Evolutionary conservation across 108 stramenopile species (phyloP), one percentile per base, ranked within the genome.

Genomic region (Nitzschia sp.): DNA sequence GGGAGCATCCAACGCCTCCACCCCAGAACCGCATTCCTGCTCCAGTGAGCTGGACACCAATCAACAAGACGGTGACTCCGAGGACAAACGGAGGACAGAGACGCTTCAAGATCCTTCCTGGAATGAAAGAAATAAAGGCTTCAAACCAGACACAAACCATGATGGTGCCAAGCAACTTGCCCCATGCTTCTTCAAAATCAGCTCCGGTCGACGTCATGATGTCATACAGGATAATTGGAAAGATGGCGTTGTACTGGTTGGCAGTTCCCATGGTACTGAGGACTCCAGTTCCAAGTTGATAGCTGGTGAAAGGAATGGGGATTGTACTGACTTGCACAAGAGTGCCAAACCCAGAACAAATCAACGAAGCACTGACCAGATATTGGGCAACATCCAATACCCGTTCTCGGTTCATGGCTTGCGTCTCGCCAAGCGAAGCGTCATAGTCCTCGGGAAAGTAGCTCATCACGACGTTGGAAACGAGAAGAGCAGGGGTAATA

Each of bases 261-360:
- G 80, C 75, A 8, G 80, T 81, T 2, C 78, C 80, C 77, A 81
- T 81, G 38, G 76, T 75, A 16, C 70, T 67, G 5, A 82, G 38
- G 21, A 82, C 64, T 19, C 78, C 81, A 17, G 81, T 80, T 65
- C 80, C 80, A 29, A 82, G 65, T 36, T 66, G 44, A 60, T 71
- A 76, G 36, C 32, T 30, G 13, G 75, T 82, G 13, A 41, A 47
- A 28, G 77, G 78, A 54, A 82, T 82, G 46, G 48, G 64, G 54
- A 75, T 63, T 30, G 53, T 58, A 25, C 34, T 30, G 19, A 82
- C 81, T 75, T 82, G 81, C 33, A 82, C 62, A 27, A 79, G 29
- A 6, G 81, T 79, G 21, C 71, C 66, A 34, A 76, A 38, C 11
- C 78, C 81, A 56, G 71, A 73, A 23, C 66, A 57, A 38, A 82